Evolutionary conservation across 2,329 filamentous ascomycete species (phyloP), one percentile per base, ranked within the genome.

Genomic region (Penicillium sp.): DNA sequence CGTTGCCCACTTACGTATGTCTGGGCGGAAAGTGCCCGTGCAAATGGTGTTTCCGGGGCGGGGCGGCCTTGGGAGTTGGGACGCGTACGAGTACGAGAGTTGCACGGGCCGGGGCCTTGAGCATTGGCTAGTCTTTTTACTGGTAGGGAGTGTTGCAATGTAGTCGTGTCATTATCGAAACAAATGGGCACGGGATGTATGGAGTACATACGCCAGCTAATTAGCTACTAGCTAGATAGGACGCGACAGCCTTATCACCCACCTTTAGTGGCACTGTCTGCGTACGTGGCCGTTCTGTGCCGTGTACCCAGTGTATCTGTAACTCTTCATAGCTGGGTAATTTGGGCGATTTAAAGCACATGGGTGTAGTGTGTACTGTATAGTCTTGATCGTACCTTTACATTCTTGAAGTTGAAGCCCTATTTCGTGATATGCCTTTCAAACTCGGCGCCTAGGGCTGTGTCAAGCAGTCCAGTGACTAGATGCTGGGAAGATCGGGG

Each of bases 31-130:
- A 60, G 60, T 54, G 43, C 58, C 62, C 63, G 61, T 54, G 59
- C 52, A 37, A 56, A 58, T 55, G 45, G 20, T 17, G 38, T 63
- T 38, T 17, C 57, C 54, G 57, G 66, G 57, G 65, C 63, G 65
- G 66, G 66, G 62, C 65, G 63, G 60, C 54, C 53, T 34, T 58
- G 50, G 50, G 48, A 64, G 50, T 34, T 58, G 50, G 50, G 48
- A 64, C 54, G 59, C 64, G 60, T 68, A 68, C 65, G 65, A 67
- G 62, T 66, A 62, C 47, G 63, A 66, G 20, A 41, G 54, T 57
- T 31, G 61, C 54, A 63, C 63, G 63, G 56, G 48, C 58, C 57
- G 58, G 41, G 17, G 17, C 54, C 57, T 43, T 45, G 50, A 59
- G 55, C 52, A 56, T 54, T 63, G 52, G 38, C 31, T 50, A 20